Evolutionary conservation across 345 rosid species (phyloP), one percentile per base, ranked within the genome.

Genomic region (Salix koriyanagi): DNA sequence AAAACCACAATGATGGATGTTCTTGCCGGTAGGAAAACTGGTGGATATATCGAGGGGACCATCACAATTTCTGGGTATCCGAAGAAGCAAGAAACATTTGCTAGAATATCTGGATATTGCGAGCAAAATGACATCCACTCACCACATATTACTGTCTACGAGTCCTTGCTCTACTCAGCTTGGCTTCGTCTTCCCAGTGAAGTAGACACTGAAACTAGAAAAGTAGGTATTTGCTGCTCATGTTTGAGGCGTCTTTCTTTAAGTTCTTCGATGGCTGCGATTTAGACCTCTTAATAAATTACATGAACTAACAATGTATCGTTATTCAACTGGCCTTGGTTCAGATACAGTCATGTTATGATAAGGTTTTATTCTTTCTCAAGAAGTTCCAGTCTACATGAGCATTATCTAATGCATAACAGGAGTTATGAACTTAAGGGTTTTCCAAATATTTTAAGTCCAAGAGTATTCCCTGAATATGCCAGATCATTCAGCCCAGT

Each of bases 1-100:
- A 92, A 92, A 85, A 91, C 97, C 37, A 92, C 97, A 75, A 58
- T 92, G 72, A 89, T 92, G 97, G 97, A 92, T 84, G 97, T 92
- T 69, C 80, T 92, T 28, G 96, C 97, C 37, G 97, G 97, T 65
- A 85, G 97, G 75, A 92, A 92, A 84, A 90, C 92, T 30, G 94
- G 92, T 65, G 96, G 97, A 42, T 90, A 89, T 71, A 85, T 91
- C 6, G 91, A 89, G 30, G 97, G 97, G 8, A 78, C 79, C 73
- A 89, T 92, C 74, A 84, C 80, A 42, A 78, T 92, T 74, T 92
- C 97, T 5, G 97, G 97, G 41, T 91, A 81, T 72, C 91, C 89
- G 1, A 92, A 91, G 84, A 91, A 87, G 26, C 96, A 92, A 86
- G 89, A 89, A 80, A 91, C 96, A 42, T 92, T 89, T 79, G 96